Base-by-base conservation (phyloP, 2,329 filamentous ascomycete species). In the Alternaria brassicae region DNA sequence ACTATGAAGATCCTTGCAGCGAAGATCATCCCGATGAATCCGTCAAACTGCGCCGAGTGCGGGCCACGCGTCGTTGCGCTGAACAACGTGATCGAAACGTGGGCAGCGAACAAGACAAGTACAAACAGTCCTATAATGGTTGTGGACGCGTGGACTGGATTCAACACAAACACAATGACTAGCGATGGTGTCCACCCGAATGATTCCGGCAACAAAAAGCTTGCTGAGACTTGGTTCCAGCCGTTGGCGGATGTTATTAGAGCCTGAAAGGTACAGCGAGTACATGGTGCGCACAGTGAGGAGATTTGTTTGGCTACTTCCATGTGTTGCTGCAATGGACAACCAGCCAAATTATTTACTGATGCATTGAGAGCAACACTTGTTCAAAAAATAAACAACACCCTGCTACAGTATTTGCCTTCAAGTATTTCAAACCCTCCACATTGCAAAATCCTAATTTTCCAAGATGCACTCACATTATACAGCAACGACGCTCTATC, bases 1-100 rank as follows among this genome's bases (percentile, higher is more conserved):
- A 69, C 60, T 2, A 77, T 81, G 69, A 75, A 75, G 59, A 74
- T 79, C 40, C 47, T 80, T 42, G 79, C 76, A 27, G 59, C 61
- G 5, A 51, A 63, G 21, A 59, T 61, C 15, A 59, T 65, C 10
- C 48, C 58, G 1, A 56, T 63, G 42, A 56, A 56, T 6, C 64
- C 70, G 1, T 48, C 60, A 1, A 51, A 53, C 41, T 65, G 62
- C 28, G 51, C 27, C 3, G 51, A 51, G 19, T 59, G 56, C 23
- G 60, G 59, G 23, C 15, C 28, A n/a, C 49, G 61, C 13, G 61
- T 66, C 10, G 49, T 63, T 17, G 66, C 61, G 2, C 57, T 72
- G 4, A 71, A 72, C 36, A 56, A 49, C 15, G 66, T 53, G 13
- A 71, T 72, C 45, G 36, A 25, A 3, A 17, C 28, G 0, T 72